Percentiles rank a stretch among this genome's conserved stretches.
Conservation (phyloP, 2,329 filamentous ascomycete genomes). For the Drechslera avenae region DNA sequence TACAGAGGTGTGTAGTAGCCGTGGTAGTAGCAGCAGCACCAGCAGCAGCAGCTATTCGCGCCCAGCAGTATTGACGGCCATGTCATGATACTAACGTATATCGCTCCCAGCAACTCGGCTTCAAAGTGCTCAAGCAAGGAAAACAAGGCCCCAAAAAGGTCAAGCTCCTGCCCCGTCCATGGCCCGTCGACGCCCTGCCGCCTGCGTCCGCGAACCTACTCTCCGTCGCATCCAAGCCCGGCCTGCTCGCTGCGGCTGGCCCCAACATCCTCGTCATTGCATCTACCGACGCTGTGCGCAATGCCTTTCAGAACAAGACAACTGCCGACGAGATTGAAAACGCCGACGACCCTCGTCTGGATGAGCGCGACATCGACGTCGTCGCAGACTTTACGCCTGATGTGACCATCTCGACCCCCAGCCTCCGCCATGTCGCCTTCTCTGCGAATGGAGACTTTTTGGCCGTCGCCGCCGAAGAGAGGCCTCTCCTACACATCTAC, state of each 20-base stretch:
- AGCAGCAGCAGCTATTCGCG: too few relatives aligned
- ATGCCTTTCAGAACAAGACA: constrained; percentile 66
- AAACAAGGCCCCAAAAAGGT: constrained; percentile 82
- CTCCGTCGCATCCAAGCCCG: constrained; percentile 77
- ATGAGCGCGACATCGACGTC: constrained; percentile 62
- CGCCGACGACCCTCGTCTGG: constrained; percentile 10
- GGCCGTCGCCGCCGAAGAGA: constrained; percentile 78
- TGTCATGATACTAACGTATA: too few relatives aligned
- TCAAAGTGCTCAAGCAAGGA: constrained; percentile 61
- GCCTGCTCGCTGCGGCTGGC: constrained; percentile 84
- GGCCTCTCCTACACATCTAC: constrained; percentile 79
- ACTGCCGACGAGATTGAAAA: constrained; percentile 22
- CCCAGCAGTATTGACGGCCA: too few relatives aligned
- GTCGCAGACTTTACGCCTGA: constrained; percentile 74
- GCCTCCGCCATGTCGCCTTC: constrained; percentile 87
- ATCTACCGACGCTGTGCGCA: constrained; percentile 76
- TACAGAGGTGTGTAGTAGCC: constrained; percentile 70
- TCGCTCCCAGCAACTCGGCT: constrained; percentile 72
- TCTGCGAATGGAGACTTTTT: constrained; percentile 87
- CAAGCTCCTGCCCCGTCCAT: constrained; percentile 75
- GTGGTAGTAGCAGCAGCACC: too few relatives aligned
- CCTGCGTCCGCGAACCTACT: constrained; percentile 80
- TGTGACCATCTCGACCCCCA: constrained; percentile 72
- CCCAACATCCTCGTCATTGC: constrained; percentile 79
- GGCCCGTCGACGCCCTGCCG: constrained; percentile 72